Conservation (phyloP, 306 rosid genomes). For the Sechiopsis laciniata region DNA sequence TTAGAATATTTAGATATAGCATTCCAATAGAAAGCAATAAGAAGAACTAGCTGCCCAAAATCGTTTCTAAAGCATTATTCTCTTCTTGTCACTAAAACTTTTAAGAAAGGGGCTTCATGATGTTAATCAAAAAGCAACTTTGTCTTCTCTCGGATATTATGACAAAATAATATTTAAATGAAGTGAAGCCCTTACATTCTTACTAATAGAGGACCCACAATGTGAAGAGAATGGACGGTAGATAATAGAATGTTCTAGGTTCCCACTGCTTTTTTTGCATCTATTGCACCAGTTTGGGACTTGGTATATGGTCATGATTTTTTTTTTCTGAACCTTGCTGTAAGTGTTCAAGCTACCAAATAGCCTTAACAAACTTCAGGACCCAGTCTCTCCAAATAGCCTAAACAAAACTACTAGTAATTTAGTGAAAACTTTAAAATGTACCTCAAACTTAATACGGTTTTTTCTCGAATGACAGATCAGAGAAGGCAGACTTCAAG, state of each 20-base stretch:
- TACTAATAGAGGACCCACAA: slow-evolving; percentile 5
- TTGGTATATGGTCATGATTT: neutral
- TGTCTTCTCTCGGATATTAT: neutral
- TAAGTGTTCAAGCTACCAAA: neutral
- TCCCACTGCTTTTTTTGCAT: neutral
- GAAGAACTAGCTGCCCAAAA: neutral
- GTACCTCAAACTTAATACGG: neutral
- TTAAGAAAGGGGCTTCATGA: neutral
- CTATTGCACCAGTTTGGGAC: neutral
- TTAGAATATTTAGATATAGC: neutral
- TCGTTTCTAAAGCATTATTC: neutral
- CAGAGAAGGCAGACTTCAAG: slow-evolving; percentile 74
- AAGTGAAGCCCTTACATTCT: neutral
- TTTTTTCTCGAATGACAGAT: slow-evolving; percentile 31
- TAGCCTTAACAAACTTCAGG: neutral
- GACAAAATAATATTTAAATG: neutral
- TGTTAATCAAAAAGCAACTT: neutral
- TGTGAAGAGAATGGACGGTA: neutral
- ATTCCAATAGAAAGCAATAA: neutral
- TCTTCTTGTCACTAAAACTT: neutral
- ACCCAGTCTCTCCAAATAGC: neutral
- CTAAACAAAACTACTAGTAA: neutral
- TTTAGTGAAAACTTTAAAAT: neutral
- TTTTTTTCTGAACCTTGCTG: neutral
- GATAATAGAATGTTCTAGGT: neutral